Percentiles rank a stretch among this genome's conserved stretches.
phyloP scores from a whole-genome alignment of 2,329 filamentous ascomycete species.

The Aureobasidium mangrovei region DNA sequence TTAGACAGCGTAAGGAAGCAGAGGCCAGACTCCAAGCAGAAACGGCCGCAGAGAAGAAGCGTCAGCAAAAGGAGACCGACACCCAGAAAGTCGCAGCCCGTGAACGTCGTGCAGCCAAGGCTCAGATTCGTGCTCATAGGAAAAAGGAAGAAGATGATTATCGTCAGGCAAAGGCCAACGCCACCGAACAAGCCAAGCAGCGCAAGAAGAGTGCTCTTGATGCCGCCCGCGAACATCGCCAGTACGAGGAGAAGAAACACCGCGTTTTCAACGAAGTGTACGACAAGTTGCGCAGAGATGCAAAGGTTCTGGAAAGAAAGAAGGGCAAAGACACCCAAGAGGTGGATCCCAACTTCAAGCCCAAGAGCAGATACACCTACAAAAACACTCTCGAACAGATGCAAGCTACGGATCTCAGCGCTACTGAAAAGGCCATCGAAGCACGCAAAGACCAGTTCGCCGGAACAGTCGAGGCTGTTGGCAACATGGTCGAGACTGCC shows the following conservation, averaged over 20 bases:
- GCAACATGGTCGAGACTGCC: background rate
- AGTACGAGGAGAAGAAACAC: conserved; percentile 5
- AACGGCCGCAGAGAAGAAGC: conserved; percentile 15
- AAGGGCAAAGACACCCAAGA: background rate
- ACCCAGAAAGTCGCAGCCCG: conserved; percentile 16
- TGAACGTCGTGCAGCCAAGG: conserved; percentile 4
- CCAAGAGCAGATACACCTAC: background rate
- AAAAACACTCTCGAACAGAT: conserved; percentile 8
- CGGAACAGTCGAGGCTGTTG: conserved; percentile 1
- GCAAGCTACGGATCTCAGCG: background rate
- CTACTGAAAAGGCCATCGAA: background rate
- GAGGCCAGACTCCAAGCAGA: conserved; percentile 11
- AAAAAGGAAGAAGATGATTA: background rate
- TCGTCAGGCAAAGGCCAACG: conserved; percentile 4
- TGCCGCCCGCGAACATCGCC: background rate
- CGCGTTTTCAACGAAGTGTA: background rate
- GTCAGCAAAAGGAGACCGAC: background rate
- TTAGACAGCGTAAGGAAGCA: conserved; percentile 20
- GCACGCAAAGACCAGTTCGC: background rate
- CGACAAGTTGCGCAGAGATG: background rate
- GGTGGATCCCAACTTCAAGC: background rate
- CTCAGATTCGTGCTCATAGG: background rate
- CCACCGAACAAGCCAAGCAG: background rate
- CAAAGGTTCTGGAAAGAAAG: background rate
- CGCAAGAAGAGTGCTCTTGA: conserved; percentile 6